A percentile compares a stretch with the other conserved stretches of the same genome.
These are phyloP conservation scores for Epichloe gansuensis DNA, from an alignment of 2,329 filamentous ascomycete genomes.

Conservation along the genomic window DNA sequence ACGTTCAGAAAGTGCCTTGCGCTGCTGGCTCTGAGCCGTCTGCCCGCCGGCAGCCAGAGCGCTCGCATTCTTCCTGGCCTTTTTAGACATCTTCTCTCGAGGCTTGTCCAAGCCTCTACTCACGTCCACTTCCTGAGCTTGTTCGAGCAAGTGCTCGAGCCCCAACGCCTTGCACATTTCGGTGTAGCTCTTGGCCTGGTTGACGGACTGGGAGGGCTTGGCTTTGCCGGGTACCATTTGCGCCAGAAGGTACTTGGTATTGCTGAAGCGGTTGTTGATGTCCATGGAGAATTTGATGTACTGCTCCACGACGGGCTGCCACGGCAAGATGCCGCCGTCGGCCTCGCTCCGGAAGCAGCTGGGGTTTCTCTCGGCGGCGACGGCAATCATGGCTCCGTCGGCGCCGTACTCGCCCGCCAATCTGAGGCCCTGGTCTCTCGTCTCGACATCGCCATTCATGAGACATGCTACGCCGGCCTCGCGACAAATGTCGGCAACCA, in stretches of 20 bases:
- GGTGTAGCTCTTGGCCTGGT: slow-evolving; percentile 55
- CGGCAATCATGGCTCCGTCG: slow-evolving; percentile 95
- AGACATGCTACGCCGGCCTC: slow-evolving; percentile 81
- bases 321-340: slow-evolving; percentile 58
- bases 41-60: slow-evolving; percentile 37
- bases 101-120: slow-evolving; percentile 46
- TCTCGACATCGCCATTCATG: slow-evolving; percentile 87
- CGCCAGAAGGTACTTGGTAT: slow-evolving; percentile 82
- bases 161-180: slow-evolving; percentile 54
- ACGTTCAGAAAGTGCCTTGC: slow-evolving; percentile 24
- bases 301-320: slow-evolving; percentile 63
- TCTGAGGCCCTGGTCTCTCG: slow-evolving; percentile 55
- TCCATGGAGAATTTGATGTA: slow-evolving; percentile 64
- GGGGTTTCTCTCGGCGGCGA: slow-evolving; percentile 78
- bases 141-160: slow-evolving; percentile 47
- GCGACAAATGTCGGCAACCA: slow-evolving; percentile 70
- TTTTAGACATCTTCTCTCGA: slow-evolving; percentile 17
- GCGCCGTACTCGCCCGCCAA: slow-evolving; percentile 70
- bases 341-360: slow-evolving; percentile 65
- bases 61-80: slow-evolving; percentile 21
- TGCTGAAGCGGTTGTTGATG: slow-evolving; percentile 75
- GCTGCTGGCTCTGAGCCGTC: slow-evolving; percentile 22
- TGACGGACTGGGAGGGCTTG: slow-evolving; percentile 47
- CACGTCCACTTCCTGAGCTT: slow-evolving; percentile 53
- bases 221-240: slow-evolving; percentile 78